Percentiles rank a stretch among this genome's conserved stretches.
Evolutionary conservation across 139 green algal genomes (phyloP).

Genomic region (Coelastrella sp.): DNA sequence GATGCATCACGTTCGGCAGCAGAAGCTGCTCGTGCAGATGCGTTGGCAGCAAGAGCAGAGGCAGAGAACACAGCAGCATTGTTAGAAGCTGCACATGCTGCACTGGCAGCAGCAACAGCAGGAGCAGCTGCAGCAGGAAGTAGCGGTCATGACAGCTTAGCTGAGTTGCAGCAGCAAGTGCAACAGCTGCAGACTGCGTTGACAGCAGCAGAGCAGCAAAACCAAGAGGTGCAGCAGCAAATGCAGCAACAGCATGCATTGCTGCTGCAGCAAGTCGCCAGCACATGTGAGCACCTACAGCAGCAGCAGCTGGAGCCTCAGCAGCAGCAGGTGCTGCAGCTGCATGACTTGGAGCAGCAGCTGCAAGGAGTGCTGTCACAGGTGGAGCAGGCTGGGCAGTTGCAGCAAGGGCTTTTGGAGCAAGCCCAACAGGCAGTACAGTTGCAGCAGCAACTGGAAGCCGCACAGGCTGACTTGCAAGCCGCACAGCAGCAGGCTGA

Average conservation of each 20-base stretch:
- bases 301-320: conserved; percentile 17
- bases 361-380: background rate
- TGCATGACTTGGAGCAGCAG: background rate
- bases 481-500: background rate
- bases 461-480: background rate
- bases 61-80: background rate
- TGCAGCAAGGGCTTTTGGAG: background rate
- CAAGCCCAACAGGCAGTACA: background rate
- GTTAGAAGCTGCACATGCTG: background rate
- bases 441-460: background rate
- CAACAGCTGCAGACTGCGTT: conserved; percentile 1
- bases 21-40: background rate
- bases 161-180: background rate
- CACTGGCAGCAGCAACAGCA: conserved; percentile 7
- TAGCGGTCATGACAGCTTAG: background rate
- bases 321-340: conserved; percentile 14
- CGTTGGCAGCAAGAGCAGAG: conserved; percentile 9
- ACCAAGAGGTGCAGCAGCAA: conserved; percentile 10
- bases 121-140: background rate
- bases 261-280: background rate
- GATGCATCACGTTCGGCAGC: background rate
- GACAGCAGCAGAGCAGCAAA: background rate
- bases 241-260: background rate
- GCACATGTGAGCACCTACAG: background rate
- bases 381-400: background rate